phyloP scores from a whole-genome alignment of 768 basidiomycete genomes.

The Tephrocybe sp. region DNA sequence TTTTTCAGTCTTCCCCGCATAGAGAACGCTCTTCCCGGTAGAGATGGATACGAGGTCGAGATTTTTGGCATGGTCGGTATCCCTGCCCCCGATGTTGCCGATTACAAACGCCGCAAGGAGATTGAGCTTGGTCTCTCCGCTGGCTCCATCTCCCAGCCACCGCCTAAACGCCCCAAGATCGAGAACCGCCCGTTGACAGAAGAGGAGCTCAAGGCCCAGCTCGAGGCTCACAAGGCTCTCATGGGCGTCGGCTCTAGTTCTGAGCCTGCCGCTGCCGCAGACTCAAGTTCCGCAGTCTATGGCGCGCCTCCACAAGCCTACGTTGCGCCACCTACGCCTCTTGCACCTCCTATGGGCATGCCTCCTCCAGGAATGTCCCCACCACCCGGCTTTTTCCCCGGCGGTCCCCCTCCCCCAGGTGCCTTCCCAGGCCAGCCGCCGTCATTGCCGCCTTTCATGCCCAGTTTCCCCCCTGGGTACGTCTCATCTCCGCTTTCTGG shows the following conservation, averaged over 20 bases:
- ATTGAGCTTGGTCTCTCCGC: slow-evolving; percentile 86
- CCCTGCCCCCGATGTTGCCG: slow-evolving; percentile 89
- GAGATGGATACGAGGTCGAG: slow-evolving; percentile 97
- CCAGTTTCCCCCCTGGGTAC: slow-evolving; percentile 59
- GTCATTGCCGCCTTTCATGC: slow-evolving; percentile 56
- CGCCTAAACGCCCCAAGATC: slow-evolving; percentile 76
- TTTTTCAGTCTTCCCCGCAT: slow-evolving; percentile 72
- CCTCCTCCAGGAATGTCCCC: slow-evolving; percentile 26
- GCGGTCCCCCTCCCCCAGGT: slow-evolving; percentile 40
- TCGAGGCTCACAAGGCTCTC: slow-evolving; percentile 87
- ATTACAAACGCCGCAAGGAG: slow-evolving; percentile 95
- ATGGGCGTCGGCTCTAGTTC: slow-evolving; percentile 67
- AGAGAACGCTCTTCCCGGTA: slow-evolving; percentile 93
- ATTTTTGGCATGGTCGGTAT: slow-evolving; percentile 99
- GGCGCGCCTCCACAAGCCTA: slow-evolving; percentile 77
- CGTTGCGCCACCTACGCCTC: slow-evolving; percentile 43
- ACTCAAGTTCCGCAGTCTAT: slow-evolving; percentile 57
- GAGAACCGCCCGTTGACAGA: slow-evolving; percentile 79
- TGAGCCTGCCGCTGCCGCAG: slow-evolving; percentile 36
- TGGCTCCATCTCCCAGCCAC: slow-evolving; percentile 80
- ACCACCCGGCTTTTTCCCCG: slow-evolving; percentile 42
- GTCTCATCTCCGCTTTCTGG: slow-evolving; percentile 23
- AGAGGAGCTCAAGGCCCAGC: slow-evolving; percentile 80
- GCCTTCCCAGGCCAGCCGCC: slow-evolving; percentile 43
- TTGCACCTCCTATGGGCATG: slow-evolving; percentile 31